A percentile compares a stretch with the other conserved stretches of the same genome.
Conservation (phyloP, 352 stramenopile species). For the Pythium apleroticum region DNA sequence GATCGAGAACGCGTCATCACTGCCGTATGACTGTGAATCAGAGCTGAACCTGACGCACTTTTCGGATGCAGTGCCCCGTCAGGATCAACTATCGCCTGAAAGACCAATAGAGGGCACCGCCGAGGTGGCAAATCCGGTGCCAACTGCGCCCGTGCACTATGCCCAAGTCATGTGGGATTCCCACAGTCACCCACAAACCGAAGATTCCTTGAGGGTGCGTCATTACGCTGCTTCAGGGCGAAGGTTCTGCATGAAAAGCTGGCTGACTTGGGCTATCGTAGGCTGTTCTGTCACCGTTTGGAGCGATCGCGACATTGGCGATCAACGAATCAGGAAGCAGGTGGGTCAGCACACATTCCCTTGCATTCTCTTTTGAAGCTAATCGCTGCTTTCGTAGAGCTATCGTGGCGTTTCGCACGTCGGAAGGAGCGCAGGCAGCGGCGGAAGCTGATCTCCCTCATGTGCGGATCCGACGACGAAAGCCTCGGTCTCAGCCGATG, state of each 20-base stretch:
- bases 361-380: not conserved
- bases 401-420: conserved; percentile 33
- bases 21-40: conserved; percentile 37
- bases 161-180: conserved; percentile 43
- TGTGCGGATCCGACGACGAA: conserved; percentile 31
- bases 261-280: not conserved
- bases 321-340: conserved; percentile 23
- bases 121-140: not conserved
- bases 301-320: conserved; percentile 11
- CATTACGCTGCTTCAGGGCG: not conserved
- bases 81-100: not conserved
- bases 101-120: not conserved
- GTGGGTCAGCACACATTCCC: not conserved
- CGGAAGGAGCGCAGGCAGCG: conserved; percentile 26
- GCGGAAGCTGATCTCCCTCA: conserved; percentile 20
- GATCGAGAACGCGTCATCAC: conserved; percentile 43
- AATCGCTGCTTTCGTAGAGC: conserved; percentile 17
- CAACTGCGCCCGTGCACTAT: conserved; percentile 25
- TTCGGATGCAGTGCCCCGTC: not conserved
- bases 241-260: not conserved
- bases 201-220: conserved; percentile 32
- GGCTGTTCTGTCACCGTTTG: conserved; percentile 13
- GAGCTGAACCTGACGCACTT: not conserved
- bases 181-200: conserved; percentile 18
- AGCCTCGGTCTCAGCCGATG: conserved; percentile 18